Base-by-base conservation (phyloP, 768 basidiomycete species). In the Tulasnella sp. region DNA sequence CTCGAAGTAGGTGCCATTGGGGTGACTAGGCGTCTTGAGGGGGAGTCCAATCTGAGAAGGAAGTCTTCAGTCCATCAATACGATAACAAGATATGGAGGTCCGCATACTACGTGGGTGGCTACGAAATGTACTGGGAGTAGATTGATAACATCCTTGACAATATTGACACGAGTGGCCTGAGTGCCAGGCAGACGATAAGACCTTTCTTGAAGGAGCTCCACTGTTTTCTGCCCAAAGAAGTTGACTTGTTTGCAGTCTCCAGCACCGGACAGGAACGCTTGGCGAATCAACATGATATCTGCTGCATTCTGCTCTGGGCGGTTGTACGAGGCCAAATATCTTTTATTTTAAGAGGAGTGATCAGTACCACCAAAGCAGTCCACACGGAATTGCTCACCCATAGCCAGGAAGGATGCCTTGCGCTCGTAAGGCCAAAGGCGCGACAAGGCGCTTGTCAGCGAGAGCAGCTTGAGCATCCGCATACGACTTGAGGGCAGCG, bases 51-150 rank as follows among this genome's bases (percentile, higher is more conserved):
- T 45, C 57, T 60, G 42, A 1, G 44, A 48, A 2, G 11, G 24
- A 1, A 19, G 31, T n/a, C 15, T 38, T n/a, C 15, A 19, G 0
- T 30, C 27, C 7, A 53, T 4, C 19, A 34, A 22, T 5, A n/a
- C 9, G 19, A 8, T 19, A 27, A 25, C 24, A 29, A 24, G 25
- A 8, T 25, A 4, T n/a, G 8, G 24, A 10, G 24, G 5, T 4
- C 5, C 45, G 22, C 82, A 49, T 61, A 89, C 89, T 31, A 91
- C 71, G 48, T 87, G 81, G 21, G 71, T 67, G 7, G 85, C 82
- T 25, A 76, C 80, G 85, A 87, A 92, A 62, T 78, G 70, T 24
- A 87, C 70, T 10, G 89, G 82, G 1, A 84, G 75, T 34, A 73
- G 65, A 66, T 78, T 83, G 60, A 89, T 65, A 7, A 90, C 84